Conservation (phyloP, 2,329 filamentous ascomycete species). For the Rutstroemia sp. region DNA sequence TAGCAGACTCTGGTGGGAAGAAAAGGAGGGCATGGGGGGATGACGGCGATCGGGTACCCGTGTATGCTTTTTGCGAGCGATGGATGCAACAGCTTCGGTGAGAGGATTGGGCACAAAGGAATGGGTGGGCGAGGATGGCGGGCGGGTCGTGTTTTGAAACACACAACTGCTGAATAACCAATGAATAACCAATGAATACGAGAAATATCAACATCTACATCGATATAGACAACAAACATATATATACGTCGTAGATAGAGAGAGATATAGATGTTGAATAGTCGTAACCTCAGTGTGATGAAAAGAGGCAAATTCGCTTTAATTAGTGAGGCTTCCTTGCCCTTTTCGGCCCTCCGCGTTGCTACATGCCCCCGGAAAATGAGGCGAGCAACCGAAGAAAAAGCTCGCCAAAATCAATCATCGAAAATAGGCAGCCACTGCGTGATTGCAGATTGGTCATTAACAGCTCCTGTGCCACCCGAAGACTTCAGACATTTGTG, state of each 20-base stretch:
- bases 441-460: no score
- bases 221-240: no score
- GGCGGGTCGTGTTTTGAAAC: no score
- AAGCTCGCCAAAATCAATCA: neutral
- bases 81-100: slow-evolving; percentile 1
- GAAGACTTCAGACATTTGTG: no score
- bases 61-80: neutral
- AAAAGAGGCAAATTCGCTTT: neutral
- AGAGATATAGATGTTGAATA: neutral
- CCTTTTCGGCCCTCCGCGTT: neutral
- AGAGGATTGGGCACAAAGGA: slow-evolving; percentile 3
- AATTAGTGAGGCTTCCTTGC: neutral
- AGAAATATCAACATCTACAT: no score
- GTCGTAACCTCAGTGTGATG: neutral
- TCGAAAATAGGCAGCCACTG: no score
- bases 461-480: no score
- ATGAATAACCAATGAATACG: neutral
- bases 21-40: neutral
- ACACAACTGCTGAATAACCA: no score
- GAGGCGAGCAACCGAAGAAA: slow-evolving; percentile 10
- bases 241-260: no score
- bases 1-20: neutral
- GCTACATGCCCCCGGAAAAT: neutral
- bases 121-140: no score
- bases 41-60: neutral